Base-by-base conservation (phyloP, 352 stramenopile genomes). In the Phytophthora parvispora region DNA sequence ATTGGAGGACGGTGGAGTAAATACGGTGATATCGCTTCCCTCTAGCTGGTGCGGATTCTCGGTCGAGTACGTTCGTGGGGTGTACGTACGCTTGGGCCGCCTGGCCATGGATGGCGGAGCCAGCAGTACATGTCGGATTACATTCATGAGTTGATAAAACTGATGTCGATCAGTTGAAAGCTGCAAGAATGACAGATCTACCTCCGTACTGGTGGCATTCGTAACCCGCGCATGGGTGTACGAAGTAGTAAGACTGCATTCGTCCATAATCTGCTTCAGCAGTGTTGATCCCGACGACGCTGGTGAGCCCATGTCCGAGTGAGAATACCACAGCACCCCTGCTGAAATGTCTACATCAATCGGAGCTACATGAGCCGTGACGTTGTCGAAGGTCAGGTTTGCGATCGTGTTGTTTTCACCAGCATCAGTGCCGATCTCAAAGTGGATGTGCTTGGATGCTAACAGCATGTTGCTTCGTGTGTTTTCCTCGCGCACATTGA, bases 81-180 rank as follows among this genome's bases (percentile, higher is more conserved):
- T 67, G 60, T 65, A 68, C 53, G 60, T 60, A 42, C 68, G 69
- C 31, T 70, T 82, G 5, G 69, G 52, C 57, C 83, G 76, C 25
- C 64, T 67, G 2, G 72, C 55, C 6, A 83, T 56, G 1, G 72
- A 84, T 12, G 89, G 89, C 7, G 89, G 87, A 7, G 89, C 87
- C 3, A 96, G 64, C 8, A 95, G 59, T 1, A 96, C 89, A 57
- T 94, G 84, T 7, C 84, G 74, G 43, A 92, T 72, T 4, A 95
- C 87, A 34, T 92, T 89, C 36, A 96, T 70, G 20, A 93, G 78
- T 61, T 96, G 89, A 56, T 92, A 95, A 53, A 96, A 96, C 56
- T 95, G 87, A 29, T 92, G 80, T 5, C 85, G 78, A 68, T 96
- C 89, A 0, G 85, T 90, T 1, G 84, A 90, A 4, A 95, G 72